phyloP scores from a whole-genome alignment of 1,284 basidiomycete species.

The Boletus calvinii region DNA sequence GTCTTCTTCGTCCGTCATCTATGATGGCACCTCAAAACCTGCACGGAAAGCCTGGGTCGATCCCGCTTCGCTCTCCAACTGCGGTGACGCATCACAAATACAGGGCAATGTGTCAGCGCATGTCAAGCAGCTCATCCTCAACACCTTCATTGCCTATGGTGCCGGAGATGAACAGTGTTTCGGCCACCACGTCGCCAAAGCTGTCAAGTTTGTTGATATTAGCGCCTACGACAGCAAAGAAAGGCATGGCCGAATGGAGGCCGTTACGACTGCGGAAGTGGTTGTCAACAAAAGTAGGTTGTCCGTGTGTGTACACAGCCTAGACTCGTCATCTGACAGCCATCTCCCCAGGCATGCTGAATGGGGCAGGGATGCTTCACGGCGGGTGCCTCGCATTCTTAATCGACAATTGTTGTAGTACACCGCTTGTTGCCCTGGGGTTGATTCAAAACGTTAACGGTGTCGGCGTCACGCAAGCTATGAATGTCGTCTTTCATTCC shows the following conservation, averaged over 20 bases:
- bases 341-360: conserved; percentile 55
- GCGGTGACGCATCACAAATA: conserved; percentile 52
- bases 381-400: conserved; percentile 70
- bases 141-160: conserved; percentile 64
- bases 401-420: conserved; percentile 69
- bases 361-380: conserved; percentile 70
- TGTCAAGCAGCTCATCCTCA: conserved; percentile 62
- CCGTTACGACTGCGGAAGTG: conserved; percentile 58
- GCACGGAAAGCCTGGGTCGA: conserved; percentile 56
- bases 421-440: conserved; percentile 63
- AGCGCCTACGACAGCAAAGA: conserved; percentile 45
- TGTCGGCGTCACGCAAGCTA: conserved; percentile 68
- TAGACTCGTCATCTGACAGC: conserved; percentile 10
- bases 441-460: conserved; percentile 59
- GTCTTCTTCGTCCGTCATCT: conserved; percentile 24
- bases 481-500: conserved; percentile 66
- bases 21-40: conserved; percentile 20
- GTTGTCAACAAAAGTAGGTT: conserved; percentile 54
- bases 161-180: conserved; percentile 61
- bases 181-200: conserved; percentile 56
- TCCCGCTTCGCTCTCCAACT: conserved; percentile 53
- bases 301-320: not conserved
- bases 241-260: conserved; percentile 51
- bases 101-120: conserved; percentile 58
- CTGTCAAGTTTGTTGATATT: conserved; percentile 59